These are phyloP conservation scores for Psidium guajava DNA, from an alignment of 345 rosid genomes.

Conservation along the genomic window DNA sequence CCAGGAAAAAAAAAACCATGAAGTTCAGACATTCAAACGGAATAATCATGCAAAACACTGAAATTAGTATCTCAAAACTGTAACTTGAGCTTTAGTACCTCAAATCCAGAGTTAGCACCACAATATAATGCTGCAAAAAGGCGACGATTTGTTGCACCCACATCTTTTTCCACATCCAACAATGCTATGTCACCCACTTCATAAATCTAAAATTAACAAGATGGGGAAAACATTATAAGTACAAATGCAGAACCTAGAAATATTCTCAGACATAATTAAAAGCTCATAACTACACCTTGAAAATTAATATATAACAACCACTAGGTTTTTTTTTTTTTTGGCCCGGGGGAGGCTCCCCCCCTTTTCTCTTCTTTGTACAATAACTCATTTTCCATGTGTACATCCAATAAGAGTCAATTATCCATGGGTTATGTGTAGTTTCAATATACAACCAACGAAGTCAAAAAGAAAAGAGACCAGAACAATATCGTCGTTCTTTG, in stretches of 20 bases:
- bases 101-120: slow-evolving; percentile 92
- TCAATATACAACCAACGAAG: neutral
- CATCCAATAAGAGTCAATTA: neutral
- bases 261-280: neutral
- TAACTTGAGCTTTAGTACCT: slow-evolving; percentile 34
- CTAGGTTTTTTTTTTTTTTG: no score
- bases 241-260: neutral
- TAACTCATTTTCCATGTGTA: neutral
- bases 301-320: no score
- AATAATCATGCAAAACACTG: neutral
- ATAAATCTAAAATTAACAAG: slow-evolving; percentile 38
- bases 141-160: slow-evolving; percentile 70
- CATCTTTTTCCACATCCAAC: slow-evolving; percentile 63
- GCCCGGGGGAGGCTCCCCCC: no score
- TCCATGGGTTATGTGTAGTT: neutral
- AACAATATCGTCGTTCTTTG: neutral
- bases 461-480: neutral
- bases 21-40: neutral
- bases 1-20: neutral
- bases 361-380: no score
- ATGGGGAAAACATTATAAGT: neutral
- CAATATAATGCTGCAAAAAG: slow-evolving; percentile 72
- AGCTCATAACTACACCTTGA: neutral
- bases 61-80: neutral
- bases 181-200: slow-evolving; percentile 68